phyloP scores from a whole-genome alignment of 2,329 filamentous ascomycete genomes.

The Tolypocladium tundrense region DNA sequence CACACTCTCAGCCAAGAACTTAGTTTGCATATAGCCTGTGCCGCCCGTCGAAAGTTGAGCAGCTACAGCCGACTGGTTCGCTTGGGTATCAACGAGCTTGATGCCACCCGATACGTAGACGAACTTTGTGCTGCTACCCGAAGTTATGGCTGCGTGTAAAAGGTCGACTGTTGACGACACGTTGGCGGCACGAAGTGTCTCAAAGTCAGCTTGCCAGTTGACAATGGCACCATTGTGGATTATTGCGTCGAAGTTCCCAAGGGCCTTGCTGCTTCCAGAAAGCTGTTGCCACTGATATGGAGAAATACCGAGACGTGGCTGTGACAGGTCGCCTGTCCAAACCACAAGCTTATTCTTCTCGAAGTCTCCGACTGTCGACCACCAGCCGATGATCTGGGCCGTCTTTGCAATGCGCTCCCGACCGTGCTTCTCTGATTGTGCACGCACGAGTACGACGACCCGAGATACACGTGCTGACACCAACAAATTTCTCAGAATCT shows the following conservation, averaged over 20 bases:
- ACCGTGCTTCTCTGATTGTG: slow-evolving; percentile 47
- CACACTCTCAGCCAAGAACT: slow-evolving; percentile 12
- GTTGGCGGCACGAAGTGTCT: slow-evolving; percentile 60
- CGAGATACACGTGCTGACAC: slow-evolving; percentile 25
- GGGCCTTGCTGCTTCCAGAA: background rate
- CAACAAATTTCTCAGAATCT: slow-evolving; percentile 63
- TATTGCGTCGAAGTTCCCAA: slow-evolving; percentile 53
- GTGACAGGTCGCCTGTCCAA: slow-evolving; percentile 8
- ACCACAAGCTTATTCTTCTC: slow-evolving; percentile 3
- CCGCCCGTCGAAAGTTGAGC: background rate
- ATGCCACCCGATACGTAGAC: slow-evolving; percentile 14
- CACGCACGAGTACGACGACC: slow-evolving; percentile 65
- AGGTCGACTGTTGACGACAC: slow-evolving; percentile 34
- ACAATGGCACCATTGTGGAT: slow-evolving; percentile 75
- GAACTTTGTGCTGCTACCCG: slow-evolving; percentile 8
- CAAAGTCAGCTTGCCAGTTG: slow-evolving; percentile 74
- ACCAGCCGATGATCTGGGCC: slow-evolving; percentile 7
- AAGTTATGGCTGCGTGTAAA: slow-evolving; percentile 6
- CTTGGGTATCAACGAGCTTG: background rate
- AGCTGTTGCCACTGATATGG: slow-evolving; percentile 48
- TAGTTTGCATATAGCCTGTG: slow-evolving; percentile 12
- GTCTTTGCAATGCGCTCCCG: slow-evolving; percentile 46
- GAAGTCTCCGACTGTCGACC: background rate
- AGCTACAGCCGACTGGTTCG: background rate
- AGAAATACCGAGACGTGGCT: slow-evolving; percentile 1